A percentile compares a stretch with the other conserved stretches of the same genome.
phyloP scores from a whole-genome alignment of 2,329 filamentous ascomycete genomes.

The Verticillium dahliae region DNA sequence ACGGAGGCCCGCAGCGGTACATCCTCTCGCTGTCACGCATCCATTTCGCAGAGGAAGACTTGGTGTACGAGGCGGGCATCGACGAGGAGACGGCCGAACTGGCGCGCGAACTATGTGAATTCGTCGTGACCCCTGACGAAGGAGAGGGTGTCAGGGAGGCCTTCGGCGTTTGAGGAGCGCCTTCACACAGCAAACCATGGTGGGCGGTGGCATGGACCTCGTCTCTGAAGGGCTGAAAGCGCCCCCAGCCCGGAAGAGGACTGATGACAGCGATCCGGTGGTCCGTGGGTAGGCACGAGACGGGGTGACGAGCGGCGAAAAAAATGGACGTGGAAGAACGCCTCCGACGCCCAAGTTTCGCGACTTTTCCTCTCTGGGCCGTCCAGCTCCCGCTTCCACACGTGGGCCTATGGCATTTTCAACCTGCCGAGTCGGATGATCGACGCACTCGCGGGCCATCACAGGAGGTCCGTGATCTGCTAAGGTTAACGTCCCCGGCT shows the following conservation, averaged over 20 bases:
- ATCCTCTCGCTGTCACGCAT: constrained; percentile 73
- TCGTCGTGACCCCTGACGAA: constrained; percentile 71
- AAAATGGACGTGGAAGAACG: background rate
- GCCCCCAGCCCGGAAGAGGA: background rate
- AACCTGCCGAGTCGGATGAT: background rate
- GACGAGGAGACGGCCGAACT: constrained; percentile 72
- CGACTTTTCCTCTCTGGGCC: background rate
- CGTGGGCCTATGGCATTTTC: background rate
- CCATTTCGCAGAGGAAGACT: constrained; percentile 75
- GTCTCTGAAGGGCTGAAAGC: background rate
- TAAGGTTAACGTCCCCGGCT: background rate
- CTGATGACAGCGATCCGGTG: background rate
- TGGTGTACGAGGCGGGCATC: constrained; percentile 70
- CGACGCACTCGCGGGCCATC: background rate
- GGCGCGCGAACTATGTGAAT: constrained; percentile 75
- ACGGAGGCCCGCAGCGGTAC: constrained; percentile 75
- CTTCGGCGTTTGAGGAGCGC: constrained; percentile 25
- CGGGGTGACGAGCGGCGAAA: background rate
- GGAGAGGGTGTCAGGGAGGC: constrained; percentile 37
- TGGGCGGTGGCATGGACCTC: background rate
- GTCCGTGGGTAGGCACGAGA: background rate
- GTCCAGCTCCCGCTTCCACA: background rate
- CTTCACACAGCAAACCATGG: background rate
- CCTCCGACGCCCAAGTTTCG: background rate
- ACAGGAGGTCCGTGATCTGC: background rate